Conservation (phyloP, 768 basidiomycete species). For the Russula virescens region DNA sequence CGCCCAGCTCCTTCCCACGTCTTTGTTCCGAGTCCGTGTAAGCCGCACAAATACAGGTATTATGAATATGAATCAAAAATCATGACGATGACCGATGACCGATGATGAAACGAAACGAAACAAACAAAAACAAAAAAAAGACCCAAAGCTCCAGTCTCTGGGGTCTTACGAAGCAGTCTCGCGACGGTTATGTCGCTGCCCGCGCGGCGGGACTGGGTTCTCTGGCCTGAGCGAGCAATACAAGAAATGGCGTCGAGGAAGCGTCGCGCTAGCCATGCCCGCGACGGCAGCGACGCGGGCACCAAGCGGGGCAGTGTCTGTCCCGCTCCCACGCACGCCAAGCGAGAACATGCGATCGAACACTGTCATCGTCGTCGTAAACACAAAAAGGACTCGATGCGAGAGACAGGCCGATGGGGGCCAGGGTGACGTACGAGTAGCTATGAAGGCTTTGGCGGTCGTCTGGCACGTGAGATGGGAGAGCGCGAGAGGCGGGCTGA, state of each 20-base stretch:
- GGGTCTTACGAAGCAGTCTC: constrained; percentile 1
- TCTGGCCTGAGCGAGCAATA: constrained; percentile 74
- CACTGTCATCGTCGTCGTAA: constrained; percentile 38
- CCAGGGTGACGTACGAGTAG: constrained; percentile 53
- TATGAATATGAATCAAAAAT: too few species aligned
- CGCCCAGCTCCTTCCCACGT: too few species aligned
- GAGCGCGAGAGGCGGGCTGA: constrained; percentile 81
- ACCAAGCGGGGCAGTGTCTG: constrained; percentile 55
- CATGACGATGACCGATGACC: too few species aligned
- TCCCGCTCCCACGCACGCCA: constrained; percentile 71
- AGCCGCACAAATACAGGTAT: too few species aligned
- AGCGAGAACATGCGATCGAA: constrained; percentile 89
- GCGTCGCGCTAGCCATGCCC: constrained; percentile 46
- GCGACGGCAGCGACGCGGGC: constrained; percentile 61
- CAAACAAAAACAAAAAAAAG: neutral
- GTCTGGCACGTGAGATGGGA: constrained; percentile 86
- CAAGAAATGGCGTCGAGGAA: constrained; percentile 78
- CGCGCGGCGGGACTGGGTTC: constrained; percentile 32
- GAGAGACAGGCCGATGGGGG: too few species aligned
- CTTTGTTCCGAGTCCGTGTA: too few species aligned
- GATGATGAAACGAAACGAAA: too few species aligned
- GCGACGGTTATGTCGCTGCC: constrained; percentile 13
- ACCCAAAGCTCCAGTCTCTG: neutral
- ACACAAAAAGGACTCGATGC: too few species aligned
- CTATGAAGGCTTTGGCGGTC: constrained; percentile 83